Percentiles rank a stretch among this genome's conserved stretches.
Evolutionary conservation across 306 rosid species (phyloP).

Genomic region (Oxytropis ochrocephala): DNA sequence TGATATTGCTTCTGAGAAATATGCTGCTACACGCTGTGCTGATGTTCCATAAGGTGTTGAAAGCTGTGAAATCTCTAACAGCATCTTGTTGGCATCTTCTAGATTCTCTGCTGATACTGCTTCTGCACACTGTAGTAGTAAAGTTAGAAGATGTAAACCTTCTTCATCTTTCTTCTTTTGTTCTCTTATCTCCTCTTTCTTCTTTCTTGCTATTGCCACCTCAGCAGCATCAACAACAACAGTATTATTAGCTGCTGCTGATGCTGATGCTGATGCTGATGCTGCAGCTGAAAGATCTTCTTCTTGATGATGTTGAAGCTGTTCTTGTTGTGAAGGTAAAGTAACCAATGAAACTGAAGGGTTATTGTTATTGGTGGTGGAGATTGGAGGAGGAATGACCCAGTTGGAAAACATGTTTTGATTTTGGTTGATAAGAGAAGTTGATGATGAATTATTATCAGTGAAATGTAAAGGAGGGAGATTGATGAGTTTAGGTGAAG

Average conservation of each 20-base stretch:
- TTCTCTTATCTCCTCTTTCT: slow-evolving; percentile 66
- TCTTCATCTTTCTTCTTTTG: slow-evolving; percentile 85
- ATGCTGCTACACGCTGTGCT: slow-evolving; percentile 94
- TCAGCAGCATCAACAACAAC: not conserved
- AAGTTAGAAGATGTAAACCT: slow-evolving; percentile 77
- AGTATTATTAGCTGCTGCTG: not conserved
- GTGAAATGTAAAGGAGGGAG: slow-evolving; percentile 20
- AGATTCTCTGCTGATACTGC: slow-evolving; percentile 80
- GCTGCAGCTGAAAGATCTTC: too few relatives aligned
- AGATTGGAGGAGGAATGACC: slow-evolving; percentile 22
- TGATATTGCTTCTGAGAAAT: slow-evolving; percentile 95
- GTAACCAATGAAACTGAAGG: slow-evolving; percentile 26
- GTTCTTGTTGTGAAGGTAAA: slow-evolving; percentile 20
- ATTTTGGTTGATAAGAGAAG: slow-evolving; percentile 17
- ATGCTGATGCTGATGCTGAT: too few relatives aligned
- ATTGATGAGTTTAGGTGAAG: not conserved
- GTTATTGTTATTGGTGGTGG: not conserved
- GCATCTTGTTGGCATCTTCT: slow-evolving; percentile 77
- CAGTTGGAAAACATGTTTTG: slow-evolving; percentile 52
- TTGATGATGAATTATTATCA: not conserved
- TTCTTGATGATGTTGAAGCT: slow-evolving; percentile 3
- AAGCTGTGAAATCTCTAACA: slow-evolving; percentile 77
- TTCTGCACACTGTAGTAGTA: slow-evolving; percentile 92
- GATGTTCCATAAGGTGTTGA: slow-evolving; percentile 91
- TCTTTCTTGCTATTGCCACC: slow-evolving; percentile 36